Evolutionary conservation across 2,329 filamentous ascomycete genomes (phyloP).

Genomic region (Claviceps pusilla): DNA sequence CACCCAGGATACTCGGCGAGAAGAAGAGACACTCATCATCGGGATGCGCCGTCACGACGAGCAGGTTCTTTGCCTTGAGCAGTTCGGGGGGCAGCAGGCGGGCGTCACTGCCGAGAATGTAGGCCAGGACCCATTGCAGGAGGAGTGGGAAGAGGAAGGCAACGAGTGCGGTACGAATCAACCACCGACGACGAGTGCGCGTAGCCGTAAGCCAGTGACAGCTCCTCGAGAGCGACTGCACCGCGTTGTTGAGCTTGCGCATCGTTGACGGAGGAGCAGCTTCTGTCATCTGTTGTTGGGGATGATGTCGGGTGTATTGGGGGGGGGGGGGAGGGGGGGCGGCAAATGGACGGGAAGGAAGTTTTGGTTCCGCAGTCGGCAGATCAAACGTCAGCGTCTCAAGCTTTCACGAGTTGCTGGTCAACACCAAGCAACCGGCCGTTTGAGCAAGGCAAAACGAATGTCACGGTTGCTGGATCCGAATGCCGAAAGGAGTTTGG

Average conservation of each 20-base stretch:
- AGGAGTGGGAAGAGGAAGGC: constrained; percentile 14
- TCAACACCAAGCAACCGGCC: no score
- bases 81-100: constrained; percentile 21
- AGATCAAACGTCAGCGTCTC: no score
- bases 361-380: no score
- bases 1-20: constrained; percentile 16
- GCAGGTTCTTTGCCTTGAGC: constrained; percentile 18
- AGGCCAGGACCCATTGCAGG: constrained; percentile 22
- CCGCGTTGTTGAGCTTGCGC: constrained; percentile 3
- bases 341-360: no score
- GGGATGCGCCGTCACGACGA: constrained; percentile 24
- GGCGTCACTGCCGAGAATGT: constrained; percentile 20
- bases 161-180: constrained; percentile 7
- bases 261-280: not conserved
- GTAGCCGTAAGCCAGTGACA: constrained; percentile 10
- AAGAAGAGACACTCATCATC: constrained; percentile 26
- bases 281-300: not conserved
- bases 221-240: constrained; percentile 3
- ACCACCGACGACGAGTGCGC: constrained; percentile 8
- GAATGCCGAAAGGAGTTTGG: no score
- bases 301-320: not conserved
- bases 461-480: no score
- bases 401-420: no score
- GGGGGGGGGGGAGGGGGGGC: no score
- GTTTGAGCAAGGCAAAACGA: no score